Base-by-base conservation (phyloP, 148 eudicot genomes). In the Hydrangea macrophylla region DNA sequence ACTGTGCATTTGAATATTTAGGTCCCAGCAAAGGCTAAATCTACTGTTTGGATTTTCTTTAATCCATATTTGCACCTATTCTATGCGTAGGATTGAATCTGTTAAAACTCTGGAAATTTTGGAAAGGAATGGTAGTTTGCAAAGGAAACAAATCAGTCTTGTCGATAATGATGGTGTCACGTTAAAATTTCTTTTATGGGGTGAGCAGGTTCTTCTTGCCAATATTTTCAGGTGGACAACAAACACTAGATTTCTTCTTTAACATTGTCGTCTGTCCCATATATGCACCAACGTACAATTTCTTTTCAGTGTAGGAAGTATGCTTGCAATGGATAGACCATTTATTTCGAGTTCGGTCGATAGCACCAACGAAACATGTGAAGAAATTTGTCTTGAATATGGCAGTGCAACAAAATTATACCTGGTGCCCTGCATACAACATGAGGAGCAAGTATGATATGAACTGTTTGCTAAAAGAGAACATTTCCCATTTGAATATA, bases 281-380 rank as follows among this genome's bases (percentile, higher is more conserved):
- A 30, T 26, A 31, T 67, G 60, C 64, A 18, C 62, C 20, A 75
- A n/a, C n/a, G n/a, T n/a, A n/a, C n/a, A n/a, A n/a, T n/a, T 32
- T 51, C 74, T 59, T 4, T 78, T 22, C 89, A 93, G 98, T 67
- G 81, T 89, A 26, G 90, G 96, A 70, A 90, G 95, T 79, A 88
- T 86, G 96, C 92, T 93, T 74, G 98, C 96, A 59, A 73, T 93
- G 55, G 95, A 93, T 77, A 81, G 84, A 70, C 98, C 98, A 54
- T 93, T 81, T 67, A 54, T 93, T 32, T 75, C 88, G 56, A 86
- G 79, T 78, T 73, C 88, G 27, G 27, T 33, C 18, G 84, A 81
- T 33, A 72, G 80, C 73, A 66, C 68, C 48, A 60, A 73, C 62
- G 88, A 83, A 70, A 63, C 80, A 57, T 24, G 65, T 54, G 71